Base-by-base conservation (phyloP, 352 stramenopile species). In the Phytophthora constricta region DNA sequence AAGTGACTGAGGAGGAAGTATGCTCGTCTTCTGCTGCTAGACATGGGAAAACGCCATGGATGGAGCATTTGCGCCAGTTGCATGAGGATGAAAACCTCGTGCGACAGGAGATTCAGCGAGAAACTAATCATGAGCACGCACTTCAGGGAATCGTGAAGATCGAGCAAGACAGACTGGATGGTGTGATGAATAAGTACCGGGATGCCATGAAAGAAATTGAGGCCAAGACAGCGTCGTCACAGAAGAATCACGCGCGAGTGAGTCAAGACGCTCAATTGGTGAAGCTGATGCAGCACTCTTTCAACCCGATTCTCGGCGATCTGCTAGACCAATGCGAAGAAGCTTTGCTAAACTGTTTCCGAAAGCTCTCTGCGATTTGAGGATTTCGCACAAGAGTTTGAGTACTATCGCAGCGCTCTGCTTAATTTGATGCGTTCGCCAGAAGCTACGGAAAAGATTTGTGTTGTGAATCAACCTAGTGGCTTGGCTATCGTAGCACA, bases 361-460 rank as follows among this genome's bases (percentile, higher is more conserved):
- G 65, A 17, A 90, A 86, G 58, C 51, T 79, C 81, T 2, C 46
- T 69, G 16, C 86, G 87, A 4, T 92, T 90, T 31, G 77, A 84
- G 26, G 84, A 93, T 31, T 94, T 95, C 47, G 71, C 79, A 43
- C 72, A 90, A 53, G 87, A 95, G 42, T 95, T 92, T 33, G 76
- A 84, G 25, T 94, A 95, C 64, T 95, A 95, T 33, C 79, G 74
- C 14, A 80, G 77, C 41, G 83, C 82, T 14, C 49, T 95, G 27
- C 60, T 85, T 25, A 79, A 63, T 28, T 74, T 94, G 14, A 76
- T 68, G 10, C 67, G 75, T 22, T 58, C 57, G 23, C n/a, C 47
- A 50, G 43, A 22, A 17, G 50, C 42, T 14, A 16, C 41, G 8
- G 47, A 68, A 10, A 19, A 68, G 1, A 34, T 69, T 22, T 65